phyloP scores from a whole-genome alignment of 2,329 filamentous ascomycete species.

The Pseudopithomyces chartarum region DNA sequence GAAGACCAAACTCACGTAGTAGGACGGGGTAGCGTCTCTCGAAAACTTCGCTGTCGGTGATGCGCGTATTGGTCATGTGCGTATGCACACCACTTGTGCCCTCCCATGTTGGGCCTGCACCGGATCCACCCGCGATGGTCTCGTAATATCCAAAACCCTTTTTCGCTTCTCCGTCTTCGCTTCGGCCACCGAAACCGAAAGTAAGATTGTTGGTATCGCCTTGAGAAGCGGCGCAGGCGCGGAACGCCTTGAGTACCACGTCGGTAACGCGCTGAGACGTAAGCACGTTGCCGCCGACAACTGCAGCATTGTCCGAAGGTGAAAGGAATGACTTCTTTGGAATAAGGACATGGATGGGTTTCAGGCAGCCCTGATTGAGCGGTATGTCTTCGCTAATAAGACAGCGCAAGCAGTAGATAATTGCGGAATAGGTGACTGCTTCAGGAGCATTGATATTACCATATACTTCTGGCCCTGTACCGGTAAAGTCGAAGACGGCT shows the following conservation, averaged over 20 bases:
- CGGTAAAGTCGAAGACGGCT: slow-evolving; percentile 77
- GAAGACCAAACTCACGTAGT: slow-evolving; percentile 70
- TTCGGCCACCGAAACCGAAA: slow-evolving; percentile 74
- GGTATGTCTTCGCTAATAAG: slow-evolving; percentile 83
- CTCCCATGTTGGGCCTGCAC: slow-evolving; percentile 74
- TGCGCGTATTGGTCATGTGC: slow-evolving; percentile 86
- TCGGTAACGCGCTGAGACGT: slow-evolving; percentile 80
- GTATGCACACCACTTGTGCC: slow-evolving; percentile 78
- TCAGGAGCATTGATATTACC: slow-evolving; percentile 81
- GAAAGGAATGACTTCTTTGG: slow-evolving; percentile 74
- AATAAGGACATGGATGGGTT: slow-evolving; percentile 75
- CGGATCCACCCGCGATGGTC: slow-evolving; percentile 78
- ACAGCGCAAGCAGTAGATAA: slow-evolving; percentile 83
- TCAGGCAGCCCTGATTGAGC: slow-evolving; percentile 82
- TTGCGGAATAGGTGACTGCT: slow-evolving; percentile 81
- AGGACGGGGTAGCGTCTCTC: slow-evolving; percentile 78
- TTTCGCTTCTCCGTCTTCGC: slow-evolving; percentile 53
- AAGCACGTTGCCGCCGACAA: slow-evolving; percentile 82
- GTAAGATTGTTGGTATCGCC: slow-evolving; percentile 86
- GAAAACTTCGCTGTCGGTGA: slow-evolving; percentile 80
- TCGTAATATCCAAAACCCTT: slow-evolving; percentile 87
- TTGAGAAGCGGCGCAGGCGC: slow-evolving; percentile 77
- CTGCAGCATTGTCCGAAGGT: slow-evolving; percentile 76
- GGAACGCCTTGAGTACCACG: slow-evolving; percentile 80
- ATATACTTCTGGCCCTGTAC: slow-evolving; percentile 80